Base-by-base conservation (phyloP, 805 yeast species). In the Wickerhamia fluorescens region DNA sequence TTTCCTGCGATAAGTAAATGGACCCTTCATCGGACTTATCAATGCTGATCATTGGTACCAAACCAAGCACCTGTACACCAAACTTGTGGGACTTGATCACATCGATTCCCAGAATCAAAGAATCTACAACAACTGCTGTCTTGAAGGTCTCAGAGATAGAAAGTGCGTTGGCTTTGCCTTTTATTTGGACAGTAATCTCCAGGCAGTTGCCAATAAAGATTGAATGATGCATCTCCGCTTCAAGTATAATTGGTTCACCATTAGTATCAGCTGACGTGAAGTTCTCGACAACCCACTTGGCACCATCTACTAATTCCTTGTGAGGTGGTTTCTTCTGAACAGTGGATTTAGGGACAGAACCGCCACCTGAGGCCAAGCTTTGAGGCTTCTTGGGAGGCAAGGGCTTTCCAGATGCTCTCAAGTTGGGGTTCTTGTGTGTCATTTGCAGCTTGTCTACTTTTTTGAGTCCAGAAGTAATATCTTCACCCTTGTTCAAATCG, bases 381-480 rank as follows among this genome's bases (percentile, higher is more conserved):
- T 72, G 55, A 27, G 95, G 95, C 49, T 86, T 86, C 67, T 79
- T 83, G 35, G 96, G 94, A 24, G 84, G 85, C 16, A 72, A 68
- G 22, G 95, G 95, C 41, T 69, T 71, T 3, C 72, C 67, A 14
- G 72, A 68, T 7, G 63, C 69, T 46, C 95, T 80, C 44, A 88
- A 65, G 26, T 66, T 77, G 2, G 96, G 95, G 55, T 87, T 85
- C 59, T 86, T 87, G 58, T 86, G 95, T 14, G 96, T 86, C 87
- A 84, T 85, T 58, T 87, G 84, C 6, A 94, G 79, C 61, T 77
- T 85, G 43, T 88, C 96, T 22, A 89, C 96, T 53, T 89, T 89
- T 53, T 81, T 86, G 42, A 92, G 73, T 9, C 87, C 84, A 20
- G 87, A 66, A 2, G 97, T 88, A 46, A 92, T 80, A 25, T 59